Percentiles rank a stretch among this genome's conserved stretches.
phyloP scores from a whole-genome alignment of 2,329 filamentous ascomycete species.

The Paracoccidioides lutzii region DNA sequence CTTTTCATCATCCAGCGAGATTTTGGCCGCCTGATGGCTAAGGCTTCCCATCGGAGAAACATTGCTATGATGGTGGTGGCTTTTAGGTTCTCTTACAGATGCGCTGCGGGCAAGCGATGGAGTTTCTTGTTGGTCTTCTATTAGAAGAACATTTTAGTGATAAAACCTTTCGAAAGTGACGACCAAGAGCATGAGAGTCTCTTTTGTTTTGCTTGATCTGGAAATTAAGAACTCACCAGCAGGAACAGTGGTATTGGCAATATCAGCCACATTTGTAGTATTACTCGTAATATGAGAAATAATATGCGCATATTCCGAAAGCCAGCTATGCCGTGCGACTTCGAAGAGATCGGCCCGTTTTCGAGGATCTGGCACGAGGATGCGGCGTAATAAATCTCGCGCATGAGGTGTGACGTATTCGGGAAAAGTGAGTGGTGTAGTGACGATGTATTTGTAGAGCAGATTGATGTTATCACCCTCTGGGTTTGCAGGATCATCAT shows the following conservation, averaged over 20 bases:
- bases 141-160: background rate
- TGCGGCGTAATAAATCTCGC: conserved; percentile 78
- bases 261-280: conserved; percentile 75
- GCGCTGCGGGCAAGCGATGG: conserved; percentile 66
- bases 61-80: conserved; percentile 19
- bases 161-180: background rate
- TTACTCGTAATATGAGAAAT: conserved; percentile 95
- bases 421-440: conserved; percentile 89
- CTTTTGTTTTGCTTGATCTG: background rate
- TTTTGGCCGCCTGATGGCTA: conserved; percentile 58
- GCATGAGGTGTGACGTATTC: conserved; percentile 98
- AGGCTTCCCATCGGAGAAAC: conserved; percentile 43
- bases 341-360: conserved; percentile 95
- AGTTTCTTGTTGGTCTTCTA: conserved; percentile 44
- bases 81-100: conserved; percentile 79
- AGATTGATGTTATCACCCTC: conserved; percentile 99
- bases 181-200: background rate
- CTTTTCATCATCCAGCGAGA: conserved; percentile 51
- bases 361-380: conserved; percentile 86
- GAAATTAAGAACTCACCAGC: conserved; percentile 33
- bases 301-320: conserved; percentile 92
- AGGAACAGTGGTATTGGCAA: conserved; percentile 63
- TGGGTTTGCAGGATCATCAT: conserved; percentile 94
- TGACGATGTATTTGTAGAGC: conserved; percentile 98
- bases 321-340: conserved; percentile 93